phyloP scores from a whole-genome alignment of 345 rosid species.

The Corchorus capsularis region DNA sequence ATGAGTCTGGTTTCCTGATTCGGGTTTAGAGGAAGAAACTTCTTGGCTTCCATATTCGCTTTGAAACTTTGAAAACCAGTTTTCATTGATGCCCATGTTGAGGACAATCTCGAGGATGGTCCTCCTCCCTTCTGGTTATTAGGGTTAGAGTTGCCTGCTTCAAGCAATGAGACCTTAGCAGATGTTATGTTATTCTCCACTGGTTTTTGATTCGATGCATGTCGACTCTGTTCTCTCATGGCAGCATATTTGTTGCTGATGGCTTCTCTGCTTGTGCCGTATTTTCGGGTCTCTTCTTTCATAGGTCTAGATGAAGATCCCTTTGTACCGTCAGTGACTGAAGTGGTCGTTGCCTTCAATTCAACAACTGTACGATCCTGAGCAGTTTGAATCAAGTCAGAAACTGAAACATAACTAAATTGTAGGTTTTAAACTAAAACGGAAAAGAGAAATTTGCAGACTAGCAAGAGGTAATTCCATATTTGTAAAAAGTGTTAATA shows the following conservation, averaged over 20 bases:
- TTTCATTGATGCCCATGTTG: conserved; percentile 89
- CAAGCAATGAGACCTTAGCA: conserved; percentile 82
- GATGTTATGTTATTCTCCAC: conserved; percentile 62
- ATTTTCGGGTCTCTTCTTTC: conserved; percentile 66
- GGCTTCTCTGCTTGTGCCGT: conserved; percentile 74
- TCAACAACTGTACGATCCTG: conserved; percentile 72
- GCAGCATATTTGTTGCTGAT: conserved; percentile 86
- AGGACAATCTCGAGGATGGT: conserved; percentile 58
- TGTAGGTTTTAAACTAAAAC: not conserved
- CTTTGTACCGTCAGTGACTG: conserved; percentile 35
- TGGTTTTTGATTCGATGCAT: conserved; percentile 45
- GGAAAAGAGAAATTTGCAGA: conserved; percentile 4
- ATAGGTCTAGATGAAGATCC: conserved; percentile 46
- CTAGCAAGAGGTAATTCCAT: not conserved
- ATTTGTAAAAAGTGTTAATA: not conserved
- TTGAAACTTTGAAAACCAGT: conserved; percentile 78
- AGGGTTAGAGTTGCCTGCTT: conserved; percentile 37
- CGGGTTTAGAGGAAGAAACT: conserved; percentile 68
- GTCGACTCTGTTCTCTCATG: conserved; percentile 72
- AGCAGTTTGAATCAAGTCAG: conserved; percentile 25
- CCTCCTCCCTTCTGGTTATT: conserved; percentile 33
- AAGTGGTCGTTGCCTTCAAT: conserved; percentile 57
- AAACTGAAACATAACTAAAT: not conserved
- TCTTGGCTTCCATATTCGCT: conserved; percentile 71
- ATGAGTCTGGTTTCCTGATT: conserved; percentile 42